Conservation (phyloP, 805 yeast species). For the Wickerhamomyces ciferrii region DNA sequence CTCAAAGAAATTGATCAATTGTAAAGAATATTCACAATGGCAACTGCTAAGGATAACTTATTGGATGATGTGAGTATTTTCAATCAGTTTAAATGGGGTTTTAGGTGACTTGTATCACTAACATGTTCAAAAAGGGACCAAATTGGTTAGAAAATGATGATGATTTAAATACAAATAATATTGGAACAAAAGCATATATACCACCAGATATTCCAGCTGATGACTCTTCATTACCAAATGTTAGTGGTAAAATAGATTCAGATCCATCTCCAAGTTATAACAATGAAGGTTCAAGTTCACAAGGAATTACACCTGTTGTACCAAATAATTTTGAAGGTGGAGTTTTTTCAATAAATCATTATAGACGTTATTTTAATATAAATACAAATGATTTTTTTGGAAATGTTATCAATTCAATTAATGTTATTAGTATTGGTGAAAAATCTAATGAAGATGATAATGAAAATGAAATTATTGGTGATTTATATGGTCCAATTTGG, state of each 20-base stretch:
- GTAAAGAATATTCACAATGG: background rate
- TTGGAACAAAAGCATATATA: constrained; percentile 25
- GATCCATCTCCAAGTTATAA: background rate
- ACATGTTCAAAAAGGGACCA: background rate
- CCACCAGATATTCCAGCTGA: constrained; percentile 24
- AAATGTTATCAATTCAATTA: constrained; percentile 50
- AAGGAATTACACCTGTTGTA: background rate
- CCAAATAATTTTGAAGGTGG: constrained; percentile 32
- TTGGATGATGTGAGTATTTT: constrained; percentile 9
- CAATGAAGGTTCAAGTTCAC: background rate
- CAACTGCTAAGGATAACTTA: constrained; percentile 4
- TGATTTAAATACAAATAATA: constrained; percentile 5
- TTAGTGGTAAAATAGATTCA: constrained; percentile 4
- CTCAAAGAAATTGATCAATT: background rate
- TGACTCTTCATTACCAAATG: constrained; percentile 4
- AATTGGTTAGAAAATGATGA: constrained; percentile 21
- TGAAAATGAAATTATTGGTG: constrained; percentile 42
- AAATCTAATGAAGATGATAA: constrained; percentile 8
- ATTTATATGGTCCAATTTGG: constrained; percentile 89
- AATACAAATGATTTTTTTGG: constrained; percentile 55
- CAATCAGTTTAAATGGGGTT: background rate
- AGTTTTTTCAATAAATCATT: constrained; percentile 50
- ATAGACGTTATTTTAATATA: constrained; percentile 64
- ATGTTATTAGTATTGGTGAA: constrained; percentile 41
- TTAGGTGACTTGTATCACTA: background rate